Conservation (phyloP, 2,329 filamentous ascomycete species). For the Fusarium brachygibbosum region DNA sequence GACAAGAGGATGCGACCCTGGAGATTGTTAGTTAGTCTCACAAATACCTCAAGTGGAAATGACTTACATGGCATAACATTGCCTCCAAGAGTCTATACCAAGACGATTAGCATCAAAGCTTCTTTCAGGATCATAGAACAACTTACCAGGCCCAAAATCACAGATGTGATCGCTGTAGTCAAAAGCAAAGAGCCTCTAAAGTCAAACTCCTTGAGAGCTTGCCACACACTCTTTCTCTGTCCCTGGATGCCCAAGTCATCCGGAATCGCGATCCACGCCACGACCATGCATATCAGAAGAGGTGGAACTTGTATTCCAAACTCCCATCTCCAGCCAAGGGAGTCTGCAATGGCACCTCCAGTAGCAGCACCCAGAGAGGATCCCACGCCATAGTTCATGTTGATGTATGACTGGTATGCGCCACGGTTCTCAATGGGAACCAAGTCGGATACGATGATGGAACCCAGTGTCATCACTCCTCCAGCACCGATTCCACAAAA, state of each 20-base stretch:
- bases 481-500: constrained; percentile 81
- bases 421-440: constrained; percentile 79
- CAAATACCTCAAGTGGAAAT: too few relatives aligned
- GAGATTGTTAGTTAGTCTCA: constrained; percentile 13
- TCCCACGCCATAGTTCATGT: constrained; percentile 72
- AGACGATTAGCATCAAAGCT: constrained; percentile 1
- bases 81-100: constrained; percentile 69
- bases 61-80: constrained; percentile 71
- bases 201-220: constrained; percentile 70
- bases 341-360: constrained; percentile 77
- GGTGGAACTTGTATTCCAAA: constrained; percentile 73
- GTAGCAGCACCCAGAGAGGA: constrained; percentile 74
- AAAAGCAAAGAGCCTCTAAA: constrained; percentile 67
- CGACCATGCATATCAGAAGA: constrained; percentile 60
- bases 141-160: constrained; percentile 70
- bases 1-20: constrained; percentile 71
- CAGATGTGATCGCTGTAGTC: constrained; percentile 66
- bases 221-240: constrained; percentile 58
- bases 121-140: neutral
- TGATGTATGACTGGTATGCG: constrained; percentile 78
- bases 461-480: constrained; percentile 74
- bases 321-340: constrained; percentile 80
- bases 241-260: constrained; percentile 64
- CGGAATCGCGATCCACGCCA: constrained; percentile 65
- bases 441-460: constrained; percentile 80